Evolutionary conservation across 805 yeast genomes (phyloP).

Genomic region (Saturnispora besseyi): DNA sequence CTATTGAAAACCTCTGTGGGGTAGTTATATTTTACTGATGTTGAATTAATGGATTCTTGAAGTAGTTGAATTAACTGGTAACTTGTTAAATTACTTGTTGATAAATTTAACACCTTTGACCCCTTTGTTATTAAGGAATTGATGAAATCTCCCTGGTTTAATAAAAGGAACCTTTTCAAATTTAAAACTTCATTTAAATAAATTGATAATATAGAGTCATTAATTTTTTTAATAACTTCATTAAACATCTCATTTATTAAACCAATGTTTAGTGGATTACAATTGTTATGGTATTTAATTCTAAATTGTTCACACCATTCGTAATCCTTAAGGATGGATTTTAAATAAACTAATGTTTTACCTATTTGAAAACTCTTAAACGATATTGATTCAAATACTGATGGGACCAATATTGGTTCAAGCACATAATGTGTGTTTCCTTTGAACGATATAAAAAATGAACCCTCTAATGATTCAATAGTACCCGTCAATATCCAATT

Average conservation of each 20-base stretch:
- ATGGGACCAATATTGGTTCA: slow-evolving; percentile 33
- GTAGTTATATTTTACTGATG: slow-evolving; percentile 37
- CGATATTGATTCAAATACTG: slow-evolving; percentile 32
- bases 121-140: slow-evolving; percentile 54
- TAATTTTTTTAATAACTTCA: slow-evolving; percentile 40
- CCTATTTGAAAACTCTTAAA: slow-evolving; percentile 62
- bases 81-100: slow-evolving; percentile 55
- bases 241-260: slow-evolving; percentile 34
- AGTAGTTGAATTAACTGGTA: slow-evolving; percentile 57
- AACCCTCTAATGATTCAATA: slow-evolving; percentile 21
- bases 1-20: slow-evolving; percentile 36
- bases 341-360: slow-evolving; percentile 43
- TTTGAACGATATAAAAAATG: slow-evolving; percentile 11
- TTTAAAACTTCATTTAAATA: slow-evolving; percentile 48
- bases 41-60: slow-evolving; percentile 50
- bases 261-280: neutral
- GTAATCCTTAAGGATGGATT: neutral
- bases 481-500: slow-evolving; percentile 69
- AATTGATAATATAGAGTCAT: slow-evolving; percentile 39
- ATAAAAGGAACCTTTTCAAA: slow-evolving; percentile 56
- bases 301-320: slow-evolving; percentile 35
- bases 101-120: slow-evolving; percentile 41
- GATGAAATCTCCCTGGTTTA: slow-evolving; percentile 78
- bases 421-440: neutral
- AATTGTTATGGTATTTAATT: neutral